Evolutionary conservation across 2,329 filamentous ascomycete species (phyloP).

Genomic region (Pyricularia sp.): DNA sequence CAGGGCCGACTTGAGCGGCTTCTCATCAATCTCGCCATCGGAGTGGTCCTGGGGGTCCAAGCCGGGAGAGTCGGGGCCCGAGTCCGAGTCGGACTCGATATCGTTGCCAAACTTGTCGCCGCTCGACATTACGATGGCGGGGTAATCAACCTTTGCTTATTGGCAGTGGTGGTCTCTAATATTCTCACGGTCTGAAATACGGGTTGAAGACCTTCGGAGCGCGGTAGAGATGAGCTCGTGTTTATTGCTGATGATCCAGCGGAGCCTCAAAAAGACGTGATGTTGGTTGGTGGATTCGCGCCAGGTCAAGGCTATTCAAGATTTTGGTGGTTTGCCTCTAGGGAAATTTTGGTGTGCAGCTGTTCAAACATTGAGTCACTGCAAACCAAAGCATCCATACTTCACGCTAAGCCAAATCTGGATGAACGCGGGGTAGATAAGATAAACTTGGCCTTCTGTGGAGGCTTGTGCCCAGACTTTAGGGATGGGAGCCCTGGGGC

Average conservation of each 20-base stretch:
- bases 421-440: slow-evolving; percentile 1
- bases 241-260: not conserved
- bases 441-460: not conserved
- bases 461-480: not conserved
- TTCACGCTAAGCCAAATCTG: not conserved
- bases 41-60: slow-evolving; percentile 48
- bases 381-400: not conserved
- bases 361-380: slow-evolving; percentile 3
- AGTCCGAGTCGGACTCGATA: slow-evolving; percentile 63
- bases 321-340: slow-evolving; percentile 3
- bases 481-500: not conserved
- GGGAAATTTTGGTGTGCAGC: slow-evolving; percentile 6
- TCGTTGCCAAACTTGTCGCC: slow-evolving; percentile 62
- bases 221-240: not conserved
- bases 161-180: not conserved
- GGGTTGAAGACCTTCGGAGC: not conserved
- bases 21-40: slow-evolving; percentile 49
- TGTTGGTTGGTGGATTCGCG: slow-evolving; percentile 2
- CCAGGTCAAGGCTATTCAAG: not conserved
- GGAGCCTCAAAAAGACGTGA: not conserved
- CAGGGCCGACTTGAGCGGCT: slow-evolving; percentile 73
- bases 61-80: slow-evolving; percentile 50
- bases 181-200: not conserved
- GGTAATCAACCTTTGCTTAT: not conserved
- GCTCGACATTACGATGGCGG: slow-evolving; percentile 34